Base-by-base conservation (phyloP, 1,139 yeast genomes). In the Ogataea hybrid region DNA sequence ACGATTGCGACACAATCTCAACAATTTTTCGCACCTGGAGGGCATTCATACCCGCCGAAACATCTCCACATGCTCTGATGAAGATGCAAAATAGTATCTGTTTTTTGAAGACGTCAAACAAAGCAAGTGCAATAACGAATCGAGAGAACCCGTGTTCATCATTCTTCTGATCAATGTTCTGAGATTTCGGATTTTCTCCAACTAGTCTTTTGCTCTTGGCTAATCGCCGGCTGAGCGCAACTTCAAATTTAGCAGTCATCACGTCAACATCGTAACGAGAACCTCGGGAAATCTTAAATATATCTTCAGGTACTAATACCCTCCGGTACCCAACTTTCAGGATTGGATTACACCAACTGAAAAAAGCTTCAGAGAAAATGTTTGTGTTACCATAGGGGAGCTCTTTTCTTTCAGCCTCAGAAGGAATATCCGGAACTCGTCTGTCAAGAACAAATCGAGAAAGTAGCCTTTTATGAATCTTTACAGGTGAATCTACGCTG, bases 371-470 rank as follows among this genome's bases (percentile, higher is more conserved):
- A n/a, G 70, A 67, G 6, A 73, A 4, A n/a, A 64, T 33, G 48
- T 70, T 71, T n/a, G 70, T 58, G 2, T 55, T 43, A 6, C 40
- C 41, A 30, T 57, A 60, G 0, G 78, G 77, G 48, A 61, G 73
- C 1, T 56, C 52, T 22, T 42, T 55, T 37, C 79, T 58, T 51
- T 75, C 79, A 10, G 68, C 69, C 14, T 71, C 72, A 3, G 62
- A 51, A 1, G 85, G 85, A 1, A 79, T 59, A 1, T 77, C 79
- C 1, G 81, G 80, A 1, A 77, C 70, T 27, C 65, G 66, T 37
- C 64, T 69, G 4, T 69, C 48, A 37, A 70, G 53, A 11, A 72
- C 38, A 11, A 67, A 66, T 1, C 74, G 63, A 37, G 72, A 56
- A 15, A 69, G 30, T 40, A 76, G 57, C 33, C 56, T 62, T 11